Percentiles rank a stretch among this genome's conserved stretches.
phyloP scores from a whole-genome alignment of 169 alveolate species.

The Babesia caballi region DNA sequence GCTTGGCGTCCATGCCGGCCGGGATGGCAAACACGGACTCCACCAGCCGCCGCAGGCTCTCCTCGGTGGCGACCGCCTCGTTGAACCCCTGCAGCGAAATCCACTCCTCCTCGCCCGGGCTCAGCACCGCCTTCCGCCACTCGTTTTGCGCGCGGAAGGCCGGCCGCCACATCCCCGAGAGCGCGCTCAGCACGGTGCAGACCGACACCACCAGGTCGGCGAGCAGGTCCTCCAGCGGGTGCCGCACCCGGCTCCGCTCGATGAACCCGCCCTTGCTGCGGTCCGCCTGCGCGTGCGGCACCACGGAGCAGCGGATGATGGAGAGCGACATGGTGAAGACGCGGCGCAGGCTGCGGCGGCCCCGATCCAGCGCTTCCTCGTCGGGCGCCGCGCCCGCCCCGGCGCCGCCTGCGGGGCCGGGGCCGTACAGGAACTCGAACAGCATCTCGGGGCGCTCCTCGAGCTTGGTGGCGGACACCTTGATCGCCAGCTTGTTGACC shows the following conservation, averaged over 20 bases:
- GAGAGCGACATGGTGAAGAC: slow-evolving; percentile 40
- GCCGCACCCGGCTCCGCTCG: background rate
- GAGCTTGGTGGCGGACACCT: background rate
- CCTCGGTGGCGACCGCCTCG: slow-evolving; percentile 61
- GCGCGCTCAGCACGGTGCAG: slow-evolving; percentile 18
- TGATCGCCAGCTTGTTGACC: background rate
- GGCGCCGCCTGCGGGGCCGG: background rate
- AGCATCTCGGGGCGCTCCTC: slow-evolving; percentile 16
- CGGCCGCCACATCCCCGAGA: slow-evolving; percentile 48
- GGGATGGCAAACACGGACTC: slow-evolving; percentile 59
- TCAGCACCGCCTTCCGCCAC: slow-evolving; percentile 50
- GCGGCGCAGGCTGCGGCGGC: slow-evolving; percentile 35
- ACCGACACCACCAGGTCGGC: slow-evolving; percentile 4
- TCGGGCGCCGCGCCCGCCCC: background rate
- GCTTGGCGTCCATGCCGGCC: background rate
- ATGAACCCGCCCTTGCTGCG: background rate
- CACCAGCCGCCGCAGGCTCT: slow-evolving; percentile 36
- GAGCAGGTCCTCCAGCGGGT: slow-evolving; percentile 27
- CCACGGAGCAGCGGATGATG: slow-evolving; percentile 14
- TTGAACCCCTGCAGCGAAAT: slow-evolving; percentile 57
- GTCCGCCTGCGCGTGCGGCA: background rate
- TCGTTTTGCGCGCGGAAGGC: slow-evolving; percentile 18
- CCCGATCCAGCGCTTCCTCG: background rate
- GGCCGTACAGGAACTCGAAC: slow-evolving; percentile 6
- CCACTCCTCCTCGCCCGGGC: slow-evolving; percentile 71